Evolutionary conservation across 257 asterid genomes (phyloP).

Genomic region (Plectranthus barbatus): DNA sequence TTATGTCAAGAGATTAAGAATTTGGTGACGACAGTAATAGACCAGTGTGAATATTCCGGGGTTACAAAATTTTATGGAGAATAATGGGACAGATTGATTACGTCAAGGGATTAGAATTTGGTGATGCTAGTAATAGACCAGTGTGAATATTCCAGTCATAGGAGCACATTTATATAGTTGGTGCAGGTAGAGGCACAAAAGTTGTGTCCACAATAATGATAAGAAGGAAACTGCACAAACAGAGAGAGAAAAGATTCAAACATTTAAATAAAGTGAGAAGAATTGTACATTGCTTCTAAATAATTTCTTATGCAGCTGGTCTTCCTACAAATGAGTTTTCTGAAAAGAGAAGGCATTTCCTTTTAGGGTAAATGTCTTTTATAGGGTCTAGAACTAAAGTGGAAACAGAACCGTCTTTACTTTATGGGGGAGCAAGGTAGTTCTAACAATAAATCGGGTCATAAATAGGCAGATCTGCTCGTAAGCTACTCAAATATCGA

Average conservation of each 20-base stretch:
- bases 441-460: not conserved
- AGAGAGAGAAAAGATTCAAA: not conserved
- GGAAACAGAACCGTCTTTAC: not conserved
- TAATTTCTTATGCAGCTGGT: not conserved
- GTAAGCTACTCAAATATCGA: too few relatives aligned
- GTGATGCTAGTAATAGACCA: not conserved
- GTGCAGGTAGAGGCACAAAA: not conserved
- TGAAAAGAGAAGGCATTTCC: not conserved
- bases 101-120: not conserved
- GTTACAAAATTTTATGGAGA: not conserved
- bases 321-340: not conserved
- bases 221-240: not conserved
- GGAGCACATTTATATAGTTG: not conserved
- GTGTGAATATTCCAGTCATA: not conserved
- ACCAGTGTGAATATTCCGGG: not conserved
- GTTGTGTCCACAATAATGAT: not conserved
- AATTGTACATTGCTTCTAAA: not conserved
- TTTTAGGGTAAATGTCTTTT: not conserved
- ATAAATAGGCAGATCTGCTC: too few relatives aligned
- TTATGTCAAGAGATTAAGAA: not conserved
- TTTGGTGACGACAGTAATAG: not conserved
- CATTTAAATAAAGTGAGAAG: not conserved
- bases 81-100: not conserved
- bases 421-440: slow-evolving; percentile 1
- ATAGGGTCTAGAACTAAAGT: not conserved